A percentile compares a stretch with the other conserved stretches of the same genome.
Evolutionary conservation across 148 eudicot species (phyloP).

Genomic region (Rhododendron vialii): DNA sequence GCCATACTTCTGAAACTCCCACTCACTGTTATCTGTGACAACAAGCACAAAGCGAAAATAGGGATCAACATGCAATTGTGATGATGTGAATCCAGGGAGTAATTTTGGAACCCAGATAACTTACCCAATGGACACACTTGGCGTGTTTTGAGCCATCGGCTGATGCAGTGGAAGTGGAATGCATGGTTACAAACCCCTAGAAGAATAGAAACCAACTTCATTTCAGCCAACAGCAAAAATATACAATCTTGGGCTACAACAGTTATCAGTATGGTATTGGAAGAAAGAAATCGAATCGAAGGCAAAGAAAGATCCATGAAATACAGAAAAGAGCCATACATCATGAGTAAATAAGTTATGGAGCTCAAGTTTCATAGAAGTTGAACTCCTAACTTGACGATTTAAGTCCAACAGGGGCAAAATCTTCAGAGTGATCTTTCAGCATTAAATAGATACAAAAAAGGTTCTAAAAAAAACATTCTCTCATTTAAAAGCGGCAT

Average conservation of each 20-base stretch:
- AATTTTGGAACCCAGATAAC: neutral
- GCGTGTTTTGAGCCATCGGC: conserved; percentile 91
- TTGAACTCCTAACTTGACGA: neutral
- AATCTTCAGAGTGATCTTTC: neutral
- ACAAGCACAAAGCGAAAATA: neutral
- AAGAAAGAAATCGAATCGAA: neutral
- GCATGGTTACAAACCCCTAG: conserved; percentile 75
- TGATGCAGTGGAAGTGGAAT: conserved; percentile 90
- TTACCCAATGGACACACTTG: conserved; percentile 89
- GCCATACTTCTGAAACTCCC: conserved; percentile 95
- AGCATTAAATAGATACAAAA: neutral
- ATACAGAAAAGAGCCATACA: neutral
- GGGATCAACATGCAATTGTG: neutral
- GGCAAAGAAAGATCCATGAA: neutral
- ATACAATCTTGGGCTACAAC: neutral
- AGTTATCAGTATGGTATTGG: neutral
- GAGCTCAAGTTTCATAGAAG: neutral
- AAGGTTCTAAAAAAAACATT: neutral
- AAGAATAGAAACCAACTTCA: conserved; percentile 4
- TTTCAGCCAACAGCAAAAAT: conserved; percentile 2
- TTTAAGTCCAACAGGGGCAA: neutral
- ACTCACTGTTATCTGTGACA: conserved; percentile 76
- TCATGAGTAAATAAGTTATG: neutral
- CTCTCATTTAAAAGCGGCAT: neutral
- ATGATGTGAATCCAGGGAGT: neutral